phyloP scores from a whole-genome alignment of 176 grass and related monocot genomes.

The Themeda triandra region DNA sequence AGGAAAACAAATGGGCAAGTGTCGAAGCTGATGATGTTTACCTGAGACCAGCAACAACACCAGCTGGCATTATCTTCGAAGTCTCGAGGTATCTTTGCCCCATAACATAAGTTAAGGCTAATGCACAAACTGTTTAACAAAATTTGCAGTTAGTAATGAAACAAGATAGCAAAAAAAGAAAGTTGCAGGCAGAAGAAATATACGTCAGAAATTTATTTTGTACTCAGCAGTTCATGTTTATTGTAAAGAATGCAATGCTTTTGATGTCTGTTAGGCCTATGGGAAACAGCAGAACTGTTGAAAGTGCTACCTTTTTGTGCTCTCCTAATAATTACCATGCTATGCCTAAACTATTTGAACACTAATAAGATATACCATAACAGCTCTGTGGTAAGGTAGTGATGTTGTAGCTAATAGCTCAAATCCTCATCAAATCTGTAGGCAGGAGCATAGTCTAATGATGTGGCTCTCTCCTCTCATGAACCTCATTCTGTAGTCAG shows the following conservation, averaged over 20 bases:
- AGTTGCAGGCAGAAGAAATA: neutral
- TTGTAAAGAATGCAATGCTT: neutral
- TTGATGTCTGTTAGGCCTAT: neutral
- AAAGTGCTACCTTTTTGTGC: neutral
- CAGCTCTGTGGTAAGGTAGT: neutral
- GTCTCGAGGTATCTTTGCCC: conserved; percentile 84
- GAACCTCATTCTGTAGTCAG: neutral
- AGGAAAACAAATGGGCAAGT: neutral
- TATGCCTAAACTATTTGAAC: neutral
- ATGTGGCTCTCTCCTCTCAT: neutral
- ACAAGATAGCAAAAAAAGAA: neutral
- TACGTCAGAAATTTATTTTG: neutral
- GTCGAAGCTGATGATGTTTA: neutral
- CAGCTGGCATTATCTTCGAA: conserved; percentile 94
- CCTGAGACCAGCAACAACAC: conserved; percentile 81
- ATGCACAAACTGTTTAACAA: conserved; percentile 63
- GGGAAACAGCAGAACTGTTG: neutral
- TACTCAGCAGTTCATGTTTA: neutral
- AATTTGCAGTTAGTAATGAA: conserved; percentile 13
- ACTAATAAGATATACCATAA: neutral
- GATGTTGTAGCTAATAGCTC: neutral
- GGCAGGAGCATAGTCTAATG: neutral
- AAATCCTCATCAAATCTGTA: neutral
- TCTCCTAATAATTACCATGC: neutral
- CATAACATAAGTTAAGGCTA: conserved; percentile 76